Evolutionary conservation across 345 rosid species (phyloP), one percentile per base, ranked within the genome.

Genomic region (Cardamine resedifolia): DNA sequence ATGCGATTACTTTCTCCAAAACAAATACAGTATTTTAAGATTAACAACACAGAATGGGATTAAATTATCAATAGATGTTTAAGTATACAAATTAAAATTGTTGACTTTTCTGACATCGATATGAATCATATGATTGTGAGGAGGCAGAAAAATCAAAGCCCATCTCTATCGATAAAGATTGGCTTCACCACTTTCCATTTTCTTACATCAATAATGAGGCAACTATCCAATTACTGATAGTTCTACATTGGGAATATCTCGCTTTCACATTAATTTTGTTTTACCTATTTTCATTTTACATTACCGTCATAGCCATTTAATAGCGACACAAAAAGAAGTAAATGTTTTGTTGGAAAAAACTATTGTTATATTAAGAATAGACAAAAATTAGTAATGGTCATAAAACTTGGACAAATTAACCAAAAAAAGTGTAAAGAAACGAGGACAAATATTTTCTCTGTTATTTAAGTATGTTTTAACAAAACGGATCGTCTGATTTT

Each of bases 141-240:
- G 77, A 45, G 66, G 53, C 77, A 66, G 24, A 66, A 48, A 74
- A 66, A 47, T 74, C 58, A 23, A 57, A 38, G 66, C 72, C 72
- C 77, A 74, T 74, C 66, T 48, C 59, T 14, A 38, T 66, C 44
- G 15, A 27, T 58, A 26, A 33, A 57, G 66, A 57, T 34, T 73
- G 66, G 51, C 43, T 57, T 65, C 60, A 47, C 24, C 27, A 73
- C 66, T 73, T 73, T 57, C 60, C 66, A 66, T 74, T 74, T 57
- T 58, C 71, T 65, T 36, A 36, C 66, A 73, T 49, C 72, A 66
- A 74, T 66, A 65, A 65, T 73, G 66, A 66, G 24, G 28, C 52
- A 45, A 57, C 31, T 9, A 57, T 57, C 31, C 18, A 65, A 36
- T 65, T 47, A 57, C 65, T 57, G 8, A 28, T 26, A 34, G 23